Evolutionary conservation across 805 yeast genomes (phyloP), one percentile per base, ranked within the genome.

Genomic region (Starmerella tilneyi): DNA sequence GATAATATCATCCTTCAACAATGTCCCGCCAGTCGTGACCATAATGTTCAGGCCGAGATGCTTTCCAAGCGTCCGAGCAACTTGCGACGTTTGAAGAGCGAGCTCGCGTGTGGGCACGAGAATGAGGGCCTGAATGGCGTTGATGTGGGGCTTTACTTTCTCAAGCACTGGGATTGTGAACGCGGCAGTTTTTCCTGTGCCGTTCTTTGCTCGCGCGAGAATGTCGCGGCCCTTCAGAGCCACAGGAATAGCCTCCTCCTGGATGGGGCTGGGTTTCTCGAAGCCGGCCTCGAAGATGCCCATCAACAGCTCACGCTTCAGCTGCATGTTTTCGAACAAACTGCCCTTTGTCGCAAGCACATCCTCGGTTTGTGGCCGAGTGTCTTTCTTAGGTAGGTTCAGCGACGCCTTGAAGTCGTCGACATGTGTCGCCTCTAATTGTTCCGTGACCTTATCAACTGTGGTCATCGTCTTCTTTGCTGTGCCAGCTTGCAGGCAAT

Each of bases 221-320:
- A 92, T 82, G 65, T 92, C 98, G 67, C 95, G 79, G 43, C 97
- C 97, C 45, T 92, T 81, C 36, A 92, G 72, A 0, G 96, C 96
- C 59, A 85, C 84, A 2, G 98, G 98, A 47, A 92, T 92, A 7
- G 94, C 77, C 63, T 88, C 97, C 66, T 89, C 96, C 66, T 92
- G 98, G 61, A 92, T 86, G 16, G 98, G 98, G 24, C 95, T 84
- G 5, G 98, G 98, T 60, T 83, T 85, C 64, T 92, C 98, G 61
- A 92, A 92, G 41, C 98, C 98, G 1, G 97, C 97, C 66, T 92
- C 98, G 63, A 88, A 92, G 54, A 92, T 89, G 28, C 98, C 98
- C 98, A 92, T 92, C 61, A 92, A 70, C 49, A 92, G 72, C 61
- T 92, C 95, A 66, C 98, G 78, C 64, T 85, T 86, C 57, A 92